A percentile compares a stretch with the other conserved stretches of the same genome.
phyloP scores from a whole-genome alignment of 2,329 filamentous ascomycete species.

The Thelonectria blattea region DNA sequence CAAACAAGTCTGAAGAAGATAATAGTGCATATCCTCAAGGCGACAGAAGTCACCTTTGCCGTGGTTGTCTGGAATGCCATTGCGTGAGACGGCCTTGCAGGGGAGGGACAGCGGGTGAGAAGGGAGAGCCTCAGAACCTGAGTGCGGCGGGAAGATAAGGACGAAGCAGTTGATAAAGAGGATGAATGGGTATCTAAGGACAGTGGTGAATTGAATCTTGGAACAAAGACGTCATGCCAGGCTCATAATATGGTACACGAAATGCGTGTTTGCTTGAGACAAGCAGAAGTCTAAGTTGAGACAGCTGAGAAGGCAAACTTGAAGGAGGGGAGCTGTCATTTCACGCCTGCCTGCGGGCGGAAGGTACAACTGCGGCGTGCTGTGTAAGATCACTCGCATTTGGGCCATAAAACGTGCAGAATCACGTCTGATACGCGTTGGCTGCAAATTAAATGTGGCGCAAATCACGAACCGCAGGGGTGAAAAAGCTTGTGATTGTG shows the following conservation, averaged over 20 bases:
- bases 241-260: conserved; percentile 12
- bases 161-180: neutral
- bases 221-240: conserved; percentile 21
- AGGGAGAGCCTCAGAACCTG: conserved; percentile 5
- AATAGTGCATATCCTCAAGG: conserved; percentile 46
- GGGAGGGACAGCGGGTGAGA: conserved; percentile 18
- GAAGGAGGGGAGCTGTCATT: conserved; percentile 12
- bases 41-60: conserved; percentile 45
- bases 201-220: conserved; percentile 27
- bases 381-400: conserved; percentile 21
- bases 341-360: no score
- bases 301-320: conserved; percentile 11
- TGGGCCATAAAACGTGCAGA: neutral
- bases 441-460: conserved; percentile 14
- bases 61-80: conserved; percentile 43
- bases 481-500: neutral
- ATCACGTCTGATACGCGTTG: conserved; percentile 20
- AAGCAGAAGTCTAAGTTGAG: conserved; percentile 2
- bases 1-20: conserved; percentile 47
- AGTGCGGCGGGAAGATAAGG: neutral
- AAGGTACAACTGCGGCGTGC: neutral
- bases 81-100: conserved; percentile 20
- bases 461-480: neutral
- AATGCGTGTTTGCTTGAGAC: conserved; percentile 1
- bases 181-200: conserved; percentile 25